Evolutionary conservation across 169 alveolate genomes (phyloP), one percentile per base, ranked within the genome.

Genomic region (Cryptosporidium tyzzeri): DNA sequence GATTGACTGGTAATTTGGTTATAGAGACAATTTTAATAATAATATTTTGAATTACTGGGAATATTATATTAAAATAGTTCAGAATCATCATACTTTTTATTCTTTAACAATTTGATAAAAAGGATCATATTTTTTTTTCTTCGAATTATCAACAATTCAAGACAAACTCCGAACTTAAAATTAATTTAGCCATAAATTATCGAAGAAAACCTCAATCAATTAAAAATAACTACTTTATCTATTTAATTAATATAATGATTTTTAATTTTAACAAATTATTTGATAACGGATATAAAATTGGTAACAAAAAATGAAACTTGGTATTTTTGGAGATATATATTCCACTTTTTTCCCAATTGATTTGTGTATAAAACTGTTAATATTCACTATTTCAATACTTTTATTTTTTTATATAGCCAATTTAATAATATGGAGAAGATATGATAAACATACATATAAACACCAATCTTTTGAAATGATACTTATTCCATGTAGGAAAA

Each of bases 401-500:
- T 12, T 29, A n/a, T 33, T 58, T 2, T 29, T 73, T 10, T 73
- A 51, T 58, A n/a, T 73, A n/a, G 51, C 16, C 0, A 73, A 73
- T 58, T 26, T 35, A 2, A 2, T 73, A 53, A 2, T 73, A 0
- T 73, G 86, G 86, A 73, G 70, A 59, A 53, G 71, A 14, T 73
- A 73, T 55, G 70, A 55, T 23, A 73, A 59, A 41, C 51, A 53
- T 12, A 14, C 29, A 5, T 73, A 26, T 37, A 73, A 59, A 33
- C 39, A 73, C 53, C 59, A 51, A 12, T 23, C 44, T 10, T 35
- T 33, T 35, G 86, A 73, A 26, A 73, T 59, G 51, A 39, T 73
- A 14, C 18, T 73, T 3, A 55, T 73, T 12, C 86, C 86, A 3
- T 73, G 86, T 58, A 73, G 51, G 18, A 31, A 37, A 31, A 59